A percentile compares a stretch with the other conserved stretches of the same genome.
These are phyloP conservation scores for Rhodotorula glutinis DNA, from an alignment of 1,284 basidiomycete species.

Conservation along the genomic window DNA sequence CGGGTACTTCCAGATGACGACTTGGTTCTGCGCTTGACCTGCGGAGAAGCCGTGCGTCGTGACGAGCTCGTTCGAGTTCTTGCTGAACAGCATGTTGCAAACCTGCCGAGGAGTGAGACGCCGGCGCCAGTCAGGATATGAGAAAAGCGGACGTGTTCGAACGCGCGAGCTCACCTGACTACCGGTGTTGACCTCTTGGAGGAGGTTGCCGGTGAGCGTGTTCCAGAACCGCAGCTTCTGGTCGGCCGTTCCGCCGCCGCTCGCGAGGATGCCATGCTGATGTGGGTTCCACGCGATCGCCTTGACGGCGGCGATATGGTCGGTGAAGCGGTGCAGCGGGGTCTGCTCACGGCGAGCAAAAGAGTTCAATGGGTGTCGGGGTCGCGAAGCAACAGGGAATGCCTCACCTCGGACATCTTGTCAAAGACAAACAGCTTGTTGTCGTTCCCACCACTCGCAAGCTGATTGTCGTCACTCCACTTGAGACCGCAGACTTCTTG, in stretches of 20 bases:
- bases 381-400: no score
- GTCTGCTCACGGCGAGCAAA: conserved; percentile 1
- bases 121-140: no score
- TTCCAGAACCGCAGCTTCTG: conserved; percentile 99
- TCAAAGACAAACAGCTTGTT: conserved; percentile 99
- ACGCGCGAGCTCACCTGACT: conserved; percentile 67
- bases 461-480: conserved; percentile 67
- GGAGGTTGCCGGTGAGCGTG: conserved; percentile 75
- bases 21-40: conserved; percentile 92
- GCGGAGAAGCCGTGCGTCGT: conserved; percentile 97
- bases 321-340: conserved; percentile 89
- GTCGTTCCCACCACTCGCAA: conserved; percentile 96
- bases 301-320: conserved; percentile 95
- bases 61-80: conserved; percentile 90
- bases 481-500: conserved; percentile 96
- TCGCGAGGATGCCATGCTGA: conserved; percentile 82
- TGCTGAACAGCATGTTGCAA: conserved; percentile 95
- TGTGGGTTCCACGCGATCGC: conserved; percentile 98
- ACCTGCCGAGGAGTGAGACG: no score
- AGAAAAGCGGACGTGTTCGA: no score
- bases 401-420: conserved; percentile 45
- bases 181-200: conserved; percentile 84
- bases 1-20: conserved; percentile 97
- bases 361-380: no score
- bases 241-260: conserved; percentile 90